Evolutionary conservation across 192 early-diverging fungal species (phyloP), one percentile per base, ranked within the genome.

Genomic region (Mortierella alpina): DNA sequence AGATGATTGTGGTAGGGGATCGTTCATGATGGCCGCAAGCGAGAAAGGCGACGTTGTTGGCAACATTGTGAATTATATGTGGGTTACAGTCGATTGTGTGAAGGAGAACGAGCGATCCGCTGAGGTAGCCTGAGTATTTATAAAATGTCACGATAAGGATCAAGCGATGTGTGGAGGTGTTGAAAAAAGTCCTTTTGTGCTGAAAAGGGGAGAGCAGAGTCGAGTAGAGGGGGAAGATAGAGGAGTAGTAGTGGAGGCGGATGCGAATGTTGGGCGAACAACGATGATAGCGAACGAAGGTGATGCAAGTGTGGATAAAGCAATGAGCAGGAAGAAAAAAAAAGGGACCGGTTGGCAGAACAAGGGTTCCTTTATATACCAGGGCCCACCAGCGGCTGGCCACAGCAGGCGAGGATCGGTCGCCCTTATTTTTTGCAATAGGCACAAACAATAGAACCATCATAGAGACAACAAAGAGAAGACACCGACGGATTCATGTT

Each of bases 11-110:
- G 68, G 70, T 6, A 41, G 15, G 46, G 76, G 69, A 50, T 78
- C 75, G 48, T 80, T 80, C 77, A 80, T 80, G 65, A 80, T 80
- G 17, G 77, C 52, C 10, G 77, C 69, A n/a, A 80, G 69, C 40
- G 77, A 72, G 57, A 72, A 72, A 60, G 69, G 59, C 15, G 76
- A 79, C 11, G 69, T 46, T 42, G 75, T 66, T 50, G 75, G 72
- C 68, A 72, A 67, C 50, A 14, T 65, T 51, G 46, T 42, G 17
- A 42, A 66, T 5, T 57, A 13, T 23, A 4, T 15, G 15, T 59
- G 58, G 47, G 62, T 3, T 31, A 31, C 31, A 31, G 31, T 31
- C 31, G 31, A 31, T 31, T 31, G 31, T 31, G 31, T 31, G 31
- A 3, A 41, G 54, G 70, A 63, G 46, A 48, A 41, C 40, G 11